These are phyloP conservation scores for Botrytis byssoidea DNA, from an alignment of 2,329 filamentous ascomycete species.

Conservation along the genomic window DNA sequence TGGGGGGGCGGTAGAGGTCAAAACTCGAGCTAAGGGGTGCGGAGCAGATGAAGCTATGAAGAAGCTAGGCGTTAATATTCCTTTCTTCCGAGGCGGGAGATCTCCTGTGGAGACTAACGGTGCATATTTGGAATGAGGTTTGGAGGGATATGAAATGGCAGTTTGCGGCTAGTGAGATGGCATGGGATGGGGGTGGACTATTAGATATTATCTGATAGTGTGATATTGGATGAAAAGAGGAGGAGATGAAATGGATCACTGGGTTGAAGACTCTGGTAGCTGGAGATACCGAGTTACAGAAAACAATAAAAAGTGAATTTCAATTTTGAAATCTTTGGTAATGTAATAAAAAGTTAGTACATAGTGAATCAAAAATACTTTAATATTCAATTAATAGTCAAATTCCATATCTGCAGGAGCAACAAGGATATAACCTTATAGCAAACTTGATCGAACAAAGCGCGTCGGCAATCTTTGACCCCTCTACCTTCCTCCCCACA, in stretches of 20 bases:
- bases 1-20: background rate
- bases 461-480: background rate
- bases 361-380: background rate
- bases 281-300: background rate
- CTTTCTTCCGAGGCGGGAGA: background rate
- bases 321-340: background rate
- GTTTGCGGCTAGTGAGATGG: background rate
- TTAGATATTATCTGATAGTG: background rate
- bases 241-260: background rate
- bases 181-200: background rate
- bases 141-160: background rate
- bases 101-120: background rate
- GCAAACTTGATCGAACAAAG: background rate
- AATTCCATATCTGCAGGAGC: background rate
- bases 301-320: background rate
- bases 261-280: background rate
- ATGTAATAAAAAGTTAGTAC: background rate
- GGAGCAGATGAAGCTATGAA: background rate
- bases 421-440: background rate
- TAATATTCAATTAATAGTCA: background rate
- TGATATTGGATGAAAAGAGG: background rate
- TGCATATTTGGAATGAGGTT: background rate
- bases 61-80: background rate
- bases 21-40: background rate
- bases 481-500: background rate